phyloP scores from a whole-genome alignment of 768 basidiomycete genomes.

The Tricholoma sp. region DNA sequence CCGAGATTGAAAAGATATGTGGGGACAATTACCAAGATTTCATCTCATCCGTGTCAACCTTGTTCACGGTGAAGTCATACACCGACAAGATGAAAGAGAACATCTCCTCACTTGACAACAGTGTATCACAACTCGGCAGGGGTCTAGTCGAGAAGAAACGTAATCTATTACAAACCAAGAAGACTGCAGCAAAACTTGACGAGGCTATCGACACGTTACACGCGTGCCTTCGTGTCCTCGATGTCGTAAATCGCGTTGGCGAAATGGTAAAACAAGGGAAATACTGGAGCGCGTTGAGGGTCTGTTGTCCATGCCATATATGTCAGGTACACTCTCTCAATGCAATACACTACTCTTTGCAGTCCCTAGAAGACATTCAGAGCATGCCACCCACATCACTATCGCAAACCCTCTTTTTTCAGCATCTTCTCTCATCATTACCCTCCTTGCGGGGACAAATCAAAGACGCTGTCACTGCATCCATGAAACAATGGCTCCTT shows the following conservation, averaged over 20 bases:
- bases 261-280: slow-evolving; percentile 91
- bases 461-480: slow-evolving; percentile 89
- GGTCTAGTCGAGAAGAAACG: slow-evolving; percentile 93
- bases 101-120: slow-evolving; percentile 83
- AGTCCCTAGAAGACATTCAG: slow-evolving; percentile 96
- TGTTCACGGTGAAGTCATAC: slow-evolving; percentile 94
- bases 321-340: slow-evolving; percentile 24
- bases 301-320: slow-evolving; percentile 44
- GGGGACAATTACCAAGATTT: slow-evolving; percentile 98
- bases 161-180: slow-evolving; percentile 81
- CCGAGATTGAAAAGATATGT: slow-evolving; percentile 95
- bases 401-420: slow-evolving; percentile 90
- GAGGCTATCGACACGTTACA: slow-evolving; percentile 96
- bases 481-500: slow-evolving; percentile 94
- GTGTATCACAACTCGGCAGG: slow-evolving; percentile 83
- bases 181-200: slow-evolving; percentile 91
- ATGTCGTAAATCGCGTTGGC: slow-evolving; percentile 87
- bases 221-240: slow-evolving; percentile 86
- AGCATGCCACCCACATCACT: slow-evolving; percentile 84
- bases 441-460: slow-evolving; percentile 88
- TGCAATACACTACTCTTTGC: slow-evolving; percentile 22
- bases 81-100: slow-evolving; percentile 91
- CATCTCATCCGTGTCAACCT: slow-evolving; percentile 92
- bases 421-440: slow-evolving; percentile 85
- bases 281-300: slow-evolving; percentile 95